Base-by-base conservation (phyloP, 768 basidiomycete species). In the Rhodotorula graminis region DNA sequence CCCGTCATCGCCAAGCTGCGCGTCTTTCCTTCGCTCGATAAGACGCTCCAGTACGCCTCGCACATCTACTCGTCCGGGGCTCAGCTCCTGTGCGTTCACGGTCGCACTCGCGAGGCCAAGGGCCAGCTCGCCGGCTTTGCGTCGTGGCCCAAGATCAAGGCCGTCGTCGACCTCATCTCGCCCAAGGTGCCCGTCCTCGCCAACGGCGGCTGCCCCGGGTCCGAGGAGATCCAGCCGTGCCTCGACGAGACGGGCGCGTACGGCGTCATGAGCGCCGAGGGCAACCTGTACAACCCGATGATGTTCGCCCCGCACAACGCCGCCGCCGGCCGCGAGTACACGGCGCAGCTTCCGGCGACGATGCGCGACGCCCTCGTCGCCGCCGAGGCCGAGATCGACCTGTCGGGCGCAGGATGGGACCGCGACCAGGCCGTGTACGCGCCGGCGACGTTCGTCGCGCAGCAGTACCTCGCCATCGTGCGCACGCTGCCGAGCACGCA, bases 1-100 rank as follows among this genome's bases (percentile, higher is more conserved):
- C 96, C 96, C 4, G 93, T 98, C 5, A 96, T 93, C 0, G 96
- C 93, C 58, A 98, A 99, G 80, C 96, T 97, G 81, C 88, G 96
- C 15, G 88, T 95, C 4, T 97, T 94, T 80, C 86, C 90, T 2
- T 88, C 88, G 0, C 80, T 91, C 40, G 89, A 91, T 77, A 90
- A 89, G 82, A 97, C 95, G 0, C 88, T 98, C 2, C 89, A 88
- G 72, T 99, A 99, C 76, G 96, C 96, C 3, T 86, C 90, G 79
- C 96, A 98, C 93, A 87, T 99, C 53, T 93, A 96, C 82, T 83
- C 87, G 0, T 93, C 96, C 0, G 96, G 96, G 0, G 96, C 95
- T 0, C 94, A 98, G 79, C 92, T 97, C 57, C 83, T 98, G 19
- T 92, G 93, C 0, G 92, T 92, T 75, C 96, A 99, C 75, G 96